Percentiles rank a stretch among this genome's conserved stretches.
phyloP scores from a whole-genome alignment of 2,329 filamentous ascomycete genomes.

The Epichloe aotearoae region DNA sequence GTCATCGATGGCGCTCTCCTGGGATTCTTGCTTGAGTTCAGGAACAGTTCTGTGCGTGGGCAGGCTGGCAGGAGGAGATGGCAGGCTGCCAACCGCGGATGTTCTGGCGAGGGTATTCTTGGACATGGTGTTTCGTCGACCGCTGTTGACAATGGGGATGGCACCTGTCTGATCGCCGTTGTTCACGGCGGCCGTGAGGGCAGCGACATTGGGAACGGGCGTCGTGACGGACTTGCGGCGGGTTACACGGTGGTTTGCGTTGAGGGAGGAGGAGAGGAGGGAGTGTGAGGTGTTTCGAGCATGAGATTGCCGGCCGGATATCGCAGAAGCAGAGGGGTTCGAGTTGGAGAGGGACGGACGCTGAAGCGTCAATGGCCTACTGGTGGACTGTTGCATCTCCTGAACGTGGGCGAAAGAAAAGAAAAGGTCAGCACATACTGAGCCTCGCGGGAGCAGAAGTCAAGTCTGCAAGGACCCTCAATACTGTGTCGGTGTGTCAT shows the following conservation, averaged over 20 bases:
- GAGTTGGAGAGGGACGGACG: constrained; percentile 47
- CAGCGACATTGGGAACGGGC: constrained; percentile 58
- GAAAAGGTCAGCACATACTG: constrained; percentile 21
- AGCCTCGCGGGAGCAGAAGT: constrained; percentile 16
- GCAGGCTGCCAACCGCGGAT: constrained; percentile 38
- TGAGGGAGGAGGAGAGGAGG: constrained; percentile 62
- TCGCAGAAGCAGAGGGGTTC: constrained; percentile 43
- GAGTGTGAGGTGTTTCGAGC: constrained; percentile 72
- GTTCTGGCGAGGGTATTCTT: constrained; percentile 32
- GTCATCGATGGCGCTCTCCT: constrained; percentile 57
- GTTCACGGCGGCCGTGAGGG: constrained; percentile 58
- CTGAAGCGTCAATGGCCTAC: constrained; percentile 53
- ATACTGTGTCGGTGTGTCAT: constrained; percentile 20
- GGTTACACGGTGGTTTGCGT: constrained; percentile 72
- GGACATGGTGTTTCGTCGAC: constrained; percentile 55
- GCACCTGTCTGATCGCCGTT: constrained; percentile 47
- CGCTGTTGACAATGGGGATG: constrained; percentile 43
- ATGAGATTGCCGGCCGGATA: constrained; percentile 48
- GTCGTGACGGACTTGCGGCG: constrained; percentile 88
- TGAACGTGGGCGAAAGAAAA: constrained; percentile 20
- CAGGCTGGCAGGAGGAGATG: constrained; percentile 54
- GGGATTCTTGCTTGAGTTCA: constrained; percentile 34
- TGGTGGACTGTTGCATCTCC: constrained; percentile 53
- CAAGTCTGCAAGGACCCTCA: constrained; percentile 16
- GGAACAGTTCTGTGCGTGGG: constrained; percentile 42